Evolutionary conservation across 2,329 filamentous ascomycete genomes (phyloP), one percentile per base, ranked within the genome.

Genomic region (Aspergillus glaucus): DNA sequence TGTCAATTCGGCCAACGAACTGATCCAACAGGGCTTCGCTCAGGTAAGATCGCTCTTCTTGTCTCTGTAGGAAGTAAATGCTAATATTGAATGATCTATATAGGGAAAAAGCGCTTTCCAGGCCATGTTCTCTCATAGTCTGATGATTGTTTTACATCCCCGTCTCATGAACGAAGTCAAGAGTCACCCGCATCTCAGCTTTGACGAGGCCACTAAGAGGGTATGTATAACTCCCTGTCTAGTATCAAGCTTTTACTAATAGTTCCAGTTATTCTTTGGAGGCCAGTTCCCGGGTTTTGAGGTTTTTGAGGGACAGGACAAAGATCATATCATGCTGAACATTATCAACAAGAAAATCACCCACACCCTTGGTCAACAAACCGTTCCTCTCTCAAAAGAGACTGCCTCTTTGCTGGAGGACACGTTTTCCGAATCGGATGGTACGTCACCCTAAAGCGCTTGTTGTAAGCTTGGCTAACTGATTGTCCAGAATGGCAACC

Each of bases 401-500:
- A 53, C 61, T 2, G 54, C 57, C n/a, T 24, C 45, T 6, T 52
- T 55, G 14, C 19, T 64, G 28, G 55, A 57, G n/a, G 56, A 64
- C 12, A 50, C 51, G 3, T 54, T 64, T 12, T 56, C 55, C 14
- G 47, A 54, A 34, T 51, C 60, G 6, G 50, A 60, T 10, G 59
- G 63, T 66, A 62, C 28, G 56, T 9, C 12, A 4, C n/a, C 14
- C 37, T n/a, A 2, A 37, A 14, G 6, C 22, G 17, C 12, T 45
- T n/a, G 19, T 40, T 14, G 15, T 39, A 15, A 34, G 28, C 15
- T n/a, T 21, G 42, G 21, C 17, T 52, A 26, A 56, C 28, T n/a
- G 12, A 55, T 19, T 52, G 32, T 42, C 45, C 53, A 62, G 78
- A 81, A 51, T 82, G 79, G 79, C 79, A 75, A 1, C 60, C 76